Base-by-base conservation (phyloP, 768 basidiomycete genomes). In the Mycena alexandri region DNA sequence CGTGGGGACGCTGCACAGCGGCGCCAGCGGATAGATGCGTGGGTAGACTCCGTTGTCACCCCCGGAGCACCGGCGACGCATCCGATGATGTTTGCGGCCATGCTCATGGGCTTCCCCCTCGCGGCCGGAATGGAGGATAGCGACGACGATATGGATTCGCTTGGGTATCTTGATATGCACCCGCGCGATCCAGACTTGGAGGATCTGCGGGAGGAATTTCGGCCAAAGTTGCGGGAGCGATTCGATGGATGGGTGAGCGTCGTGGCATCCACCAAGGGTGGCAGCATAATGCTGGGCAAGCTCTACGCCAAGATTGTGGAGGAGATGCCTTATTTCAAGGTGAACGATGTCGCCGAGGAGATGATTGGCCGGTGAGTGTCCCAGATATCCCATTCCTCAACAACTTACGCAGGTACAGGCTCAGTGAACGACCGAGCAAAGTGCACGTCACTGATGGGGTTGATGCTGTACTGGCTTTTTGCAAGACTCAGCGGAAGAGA, bases 1-100 rank as follows among this genome's bases (percentile, higher is more conserved):
- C 81, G 76, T 12, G 56, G 42, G 5, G 81, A 77, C 8, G 77
- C 83, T 0, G 52, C 78, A 0, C 75, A 77, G n/a, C 82, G 90
- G 9, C 77, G 79, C 29, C 79, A 80, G 2, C 84, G 88, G 47
- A 74, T 89, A 6, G 80, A 85, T 60, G 74, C 76, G 10, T 91
- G 88, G 89, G 84, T 84, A 12, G 86, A 86, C 41, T 76, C 79
- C 14, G 75, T 87, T 11, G 65, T 78, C 14, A 85, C 88, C 0
- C 82, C 83, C 0, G 76, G 76, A 1, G 61, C 74, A 11, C 73
- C 75, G 4, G 73, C 78, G 2, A 56, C 85, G 36, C 80, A 86
- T 65, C 87, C 88, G 2, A 82, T 90, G 82, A 84, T 88, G 3
- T 84, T 91, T 58, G 89, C 90, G 0, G 89, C 89, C 17, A 85